Evolutionary conservation across 257 asterid species (phyloP), one percentile per base, ranked within the genome.

Genomic region (Sherardia arvensis): DNA sequence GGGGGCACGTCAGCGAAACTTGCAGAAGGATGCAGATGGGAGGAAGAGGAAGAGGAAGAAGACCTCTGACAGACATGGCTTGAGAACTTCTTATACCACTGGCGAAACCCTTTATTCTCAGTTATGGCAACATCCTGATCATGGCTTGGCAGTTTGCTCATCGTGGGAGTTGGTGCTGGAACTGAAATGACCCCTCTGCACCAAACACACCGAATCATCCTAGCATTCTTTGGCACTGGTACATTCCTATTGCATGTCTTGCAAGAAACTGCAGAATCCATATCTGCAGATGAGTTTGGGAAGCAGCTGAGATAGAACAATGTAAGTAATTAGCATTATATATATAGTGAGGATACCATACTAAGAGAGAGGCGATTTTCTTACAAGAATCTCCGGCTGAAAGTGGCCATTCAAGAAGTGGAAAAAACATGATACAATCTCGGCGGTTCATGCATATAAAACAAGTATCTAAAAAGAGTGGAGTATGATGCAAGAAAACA

Each of bases 1-100:
- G 73, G 78, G 3, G 85, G 75, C 53, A 68, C 36, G 28, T 33
- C 53, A 40, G 38, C 0, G 12, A 66, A 22, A 23, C 43, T 67
- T 15, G 61, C 56, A 29, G 43, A 64, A 29, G 17, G 67, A 30
- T 1, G 40, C 9, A 27, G 58, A 3, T 62, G 56, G 8, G 53
- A 14, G 26, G 69, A 43, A 43, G 51, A 43, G 51, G 51, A 15
- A 43, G 47, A 47, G 9, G 20, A 22, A 9, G 67, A 54, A 62
- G 66, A 1, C 11, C 23, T 51, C 14, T 5, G 61, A 27, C 57
- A 48, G 48, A 29, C 36, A 64, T 47, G 28, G 38, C 33, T 25
- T n/a, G 60, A 64, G 68, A 64, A 9, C 23, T 64, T 64, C 49
- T 7, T 20, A 18, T 1, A 10, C 23, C 20, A 9, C 1, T 20